These are phyloP conservation scores for Magnusiomyces paraingens DNA, from an alignment of 1,139 yeast species.

Conservation along the genomic window DNA sequence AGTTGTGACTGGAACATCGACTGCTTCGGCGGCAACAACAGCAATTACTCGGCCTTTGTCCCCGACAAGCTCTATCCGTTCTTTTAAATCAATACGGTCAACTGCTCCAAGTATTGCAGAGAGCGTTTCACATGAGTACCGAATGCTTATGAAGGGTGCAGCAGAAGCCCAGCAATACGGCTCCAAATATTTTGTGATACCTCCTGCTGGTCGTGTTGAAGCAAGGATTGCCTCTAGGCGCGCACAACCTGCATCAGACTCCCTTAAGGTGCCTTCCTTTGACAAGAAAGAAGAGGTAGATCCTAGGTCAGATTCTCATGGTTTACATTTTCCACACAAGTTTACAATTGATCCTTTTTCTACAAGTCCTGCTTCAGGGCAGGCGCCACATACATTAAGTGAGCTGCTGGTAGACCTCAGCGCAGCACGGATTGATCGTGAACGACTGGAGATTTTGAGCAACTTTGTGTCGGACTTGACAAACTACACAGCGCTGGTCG, in stretches of 20 bases:
- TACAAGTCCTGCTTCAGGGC: not conserved
- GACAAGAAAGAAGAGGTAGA: not conserved
- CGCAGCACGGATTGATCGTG: slow-evolving; percentile 11
- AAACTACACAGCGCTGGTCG: not conserved
- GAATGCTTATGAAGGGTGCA: slow-evolving; percentile 1
- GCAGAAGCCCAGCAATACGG: slow-evolving; percentile 8
- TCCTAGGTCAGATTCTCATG: too few relatives aligned
- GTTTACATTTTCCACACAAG: too few relatives aligned
- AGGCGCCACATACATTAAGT: not conserved
- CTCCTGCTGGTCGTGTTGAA: slow-evolving; percentile 11
- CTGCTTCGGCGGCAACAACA: not conserved
- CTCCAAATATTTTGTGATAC: slow-evolving; percentile 9
- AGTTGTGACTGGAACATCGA: not conserved
- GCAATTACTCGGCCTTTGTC: not conserved
- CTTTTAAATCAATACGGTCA: not conserved
- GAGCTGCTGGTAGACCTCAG: slow-evolving; percentile 1
- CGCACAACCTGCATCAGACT: not conserved
- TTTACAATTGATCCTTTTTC: not conserved
- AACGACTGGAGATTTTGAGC: slow-evolving; percentile 7
- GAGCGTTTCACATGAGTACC: not conserved
- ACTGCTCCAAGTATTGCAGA: not conserved
- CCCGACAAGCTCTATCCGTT: not conserved
- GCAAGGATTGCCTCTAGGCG: slow-evolving; percentile 2
- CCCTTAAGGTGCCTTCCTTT: not conserved
- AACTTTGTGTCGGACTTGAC: slow-evolving; percentile 2